These are phyloP conservation scores for Geotrichum europaeum DNA, from an alignment of 1,139 yeast species.

Conservation along the genomic window DNA sequence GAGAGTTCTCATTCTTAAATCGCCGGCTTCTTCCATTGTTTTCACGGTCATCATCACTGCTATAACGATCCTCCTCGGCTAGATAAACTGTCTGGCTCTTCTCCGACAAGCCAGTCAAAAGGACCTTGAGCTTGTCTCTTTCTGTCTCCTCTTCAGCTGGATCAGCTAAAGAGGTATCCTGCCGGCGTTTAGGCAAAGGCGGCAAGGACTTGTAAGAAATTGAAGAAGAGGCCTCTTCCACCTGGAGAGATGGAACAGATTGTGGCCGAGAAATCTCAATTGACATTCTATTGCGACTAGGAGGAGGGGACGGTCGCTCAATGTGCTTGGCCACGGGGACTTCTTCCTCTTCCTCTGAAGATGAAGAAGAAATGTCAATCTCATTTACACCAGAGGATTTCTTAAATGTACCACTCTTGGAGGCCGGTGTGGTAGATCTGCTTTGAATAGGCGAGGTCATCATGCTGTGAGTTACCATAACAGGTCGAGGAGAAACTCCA, in stretches of 20 bases:
- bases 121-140: conserved; percentile 28
- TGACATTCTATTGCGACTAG: not conserved
- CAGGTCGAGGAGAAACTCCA: conserved; percentile 2
- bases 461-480: conserved; percentile 13
- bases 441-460: conserved; percentile 16
- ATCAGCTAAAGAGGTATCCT: not conserved
- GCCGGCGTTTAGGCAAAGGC: conserved; percentile 1
- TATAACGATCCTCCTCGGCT: conserved; percentile 13
- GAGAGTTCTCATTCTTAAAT: conserved; percentile 17
- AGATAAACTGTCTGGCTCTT: conserved; percentile 32
- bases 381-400: not conserved
- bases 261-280: not conserved
- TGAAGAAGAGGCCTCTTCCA: not conserved
- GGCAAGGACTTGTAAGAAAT: not conserved
- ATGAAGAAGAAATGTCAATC: not conserved
- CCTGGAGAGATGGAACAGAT: not conserved
- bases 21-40: conserved; percentile 32
- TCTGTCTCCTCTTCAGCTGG: not conserved
- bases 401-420: not conserved
- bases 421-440: conserved; percentile 15
- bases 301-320: conserved; percentile 6
- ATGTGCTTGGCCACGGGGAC: not conserved
- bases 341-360: conserved; percentile 13
- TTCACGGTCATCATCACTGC: conserved; percentile 30
- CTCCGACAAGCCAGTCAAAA: conserved; percentile 36